Evolutionary conservation across 257 asterid genomes (phyloP).

Genomic region (Salvia rosmarinus): DNA sequence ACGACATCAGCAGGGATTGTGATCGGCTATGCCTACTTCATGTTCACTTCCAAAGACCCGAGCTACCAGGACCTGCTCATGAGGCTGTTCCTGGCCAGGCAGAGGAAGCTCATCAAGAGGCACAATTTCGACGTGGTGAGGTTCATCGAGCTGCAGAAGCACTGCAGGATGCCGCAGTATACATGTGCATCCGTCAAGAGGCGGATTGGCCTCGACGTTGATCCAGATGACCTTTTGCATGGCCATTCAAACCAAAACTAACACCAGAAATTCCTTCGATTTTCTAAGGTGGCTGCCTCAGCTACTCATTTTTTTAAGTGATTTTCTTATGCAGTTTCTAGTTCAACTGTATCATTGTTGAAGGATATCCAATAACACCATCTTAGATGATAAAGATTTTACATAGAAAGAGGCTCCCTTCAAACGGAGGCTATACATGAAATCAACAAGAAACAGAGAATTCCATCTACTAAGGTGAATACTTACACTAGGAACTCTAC

Average conservation of each 20-base stretch:
- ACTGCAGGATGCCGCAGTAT: slow-evolving; percentile 31
- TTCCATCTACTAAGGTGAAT: neutral
- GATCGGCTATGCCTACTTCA: slow-evolving; percentile 58
- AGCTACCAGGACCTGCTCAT: slow-evolving; percentile 63
- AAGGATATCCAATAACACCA: slow-evolving; percentile 18
- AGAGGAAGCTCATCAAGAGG: slow-evolving; percentile 55
- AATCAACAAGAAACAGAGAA: neutral
- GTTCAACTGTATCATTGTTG: neutral
- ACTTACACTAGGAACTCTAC: slow-evolving; percentile 32
- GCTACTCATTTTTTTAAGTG: too few relatives aligned
- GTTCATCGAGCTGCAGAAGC: slow-evolving; percentile 52
- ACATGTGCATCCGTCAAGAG: slow-evolving; percentile 37
- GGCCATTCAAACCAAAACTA: slow-evolving; percentile 26
- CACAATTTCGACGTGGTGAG: slow-evolving; percentile 49
- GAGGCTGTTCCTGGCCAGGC: slow-evolving; percentile 57
- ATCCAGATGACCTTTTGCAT: slow-evolving; percentile 47
- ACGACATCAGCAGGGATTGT: slow-evolving; percentile 52
- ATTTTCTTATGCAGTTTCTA: neutral
- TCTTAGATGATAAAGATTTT: neutral
- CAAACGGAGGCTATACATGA: neutral
- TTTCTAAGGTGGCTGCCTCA: neutral
- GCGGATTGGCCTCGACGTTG: slow-evolving; percentile 41
- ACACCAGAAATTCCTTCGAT: neutral
- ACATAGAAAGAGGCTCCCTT: neutral
- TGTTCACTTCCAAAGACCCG: slow-evolving; percentile 62